phyloP scores from a whole-genome alignment of 1,284 basidiomycete species.

The Singerocomus rubriflavus region DNA sequence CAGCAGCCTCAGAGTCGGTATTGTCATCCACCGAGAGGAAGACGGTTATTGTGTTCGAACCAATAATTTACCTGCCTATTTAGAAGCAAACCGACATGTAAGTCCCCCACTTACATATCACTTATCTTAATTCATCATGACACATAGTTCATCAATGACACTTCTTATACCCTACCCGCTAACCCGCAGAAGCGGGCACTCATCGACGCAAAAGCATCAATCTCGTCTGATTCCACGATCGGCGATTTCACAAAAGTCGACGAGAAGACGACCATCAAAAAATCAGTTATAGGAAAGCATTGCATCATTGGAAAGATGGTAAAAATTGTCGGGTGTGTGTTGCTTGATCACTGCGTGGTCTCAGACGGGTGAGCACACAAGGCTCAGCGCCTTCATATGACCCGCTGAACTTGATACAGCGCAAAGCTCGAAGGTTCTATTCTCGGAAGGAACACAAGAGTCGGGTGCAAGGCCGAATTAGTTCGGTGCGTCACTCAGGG shows the following conservation, averaged over 20 bases:
- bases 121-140: slow-evolving; percentile 3
- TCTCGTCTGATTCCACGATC: slow-evolving; percentile 83
- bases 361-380: slow-evolving; percentile 69
- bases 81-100: slow-evolving; percentile 82
- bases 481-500: slow-evolving; percentile 85
- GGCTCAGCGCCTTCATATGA: neutral
- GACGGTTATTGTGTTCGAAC: slow-evolving; percentile 70
- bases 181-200: slow-evolving; percentile 59
- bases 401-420: slow-evolving; percentile 39
- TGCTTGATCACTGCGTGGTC: slow-evolving; percentile 88
- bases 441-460: slow-evolving; percentile 76
- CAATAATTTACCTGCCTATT: slow-evolving; percentile 80
- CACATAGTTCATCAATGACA: slow-evolving; percentile 49
- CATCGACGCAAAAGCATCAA: slow-evolving; percentile 78
- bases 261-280: slow-evolving; percentile 85
- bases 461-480: slow-evolving; percentile 80
- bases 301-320: slow-evolving; percentile 86
- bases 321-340: slow-evolving; percentile 81
- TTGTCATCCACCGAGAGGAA: slow-evolving; percentile 54
- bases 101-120: slow-evolving; percentile 1
- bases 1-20: slow-evolving; percentile 56
- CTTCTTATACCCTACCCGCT: slow-evolving; percentile 52
- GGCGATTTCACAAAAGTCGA: slow-evolving; percentile 80
- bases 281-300: slow-evolving; percentile 84
- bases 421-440: slow-evolving; percentile 90